Base-by-base conservation (phyloP, 2,329 filamentous ascomycete species). In the Clonostachys byssicola region DNA sequence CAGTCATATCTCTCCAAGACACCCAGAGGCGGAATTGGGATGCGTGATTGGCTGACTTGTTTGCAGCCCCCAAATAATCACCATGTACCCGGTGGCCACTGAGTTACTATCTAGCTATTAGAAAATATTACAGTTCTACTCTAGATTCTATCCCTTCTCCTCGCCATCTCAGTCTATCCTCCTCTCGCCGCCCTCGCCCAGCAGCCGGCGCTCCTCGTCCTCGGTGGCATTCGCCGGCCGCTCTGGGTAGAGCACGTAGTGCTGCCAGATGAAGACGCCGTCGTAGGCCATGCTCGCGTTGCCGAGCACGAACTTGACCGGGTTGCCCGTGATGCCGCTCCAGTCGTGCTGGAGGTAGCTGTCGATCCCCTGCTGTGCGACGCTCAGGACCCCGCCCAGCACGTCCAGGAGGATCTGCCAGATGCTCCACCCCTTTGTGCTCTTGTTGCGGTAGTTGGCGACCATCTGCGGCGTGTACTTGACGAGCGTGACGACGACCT, bases 401-500 rank as follows among this genome's bases (percentile, higher is more conserved):
- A 96, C 78, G 62, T 97, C 94, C 10, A 96, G 76, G 42, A 96
- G 71, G 56, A 96, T 92, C 63, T 90, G 86, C 51, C 72, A 72
- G 54, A 96, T 96, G 57, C 83, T 87, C 91, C 92, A 97, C 36
- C 94, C 94, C 17, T 78, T 70, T 1, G 94, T 97, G 48, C 89
- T 95, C 61, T 86, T 80, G 59, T 92, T 90, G 57, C 84, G 83
- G 63, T 86, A 91, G 71, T 97, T 97, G 56, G 86, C 77, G 59
- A 87, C 75, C 36, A 88, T 82, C 73, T 96, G 91, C 6, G 94
- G 94, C 42, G 89, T 84, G 68, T 96, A 97, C 71, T 99, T 99
- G 68, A 95, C 80, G 23, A 96, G 71, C 0, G 92, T 96, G 54
- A 95, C 81, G 47, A 92, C 66, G 34, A 99, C 75, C 70, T 99